Percentiles rank a stretch among this genome's conserved stretches.
Evolutionary conservation across 2,329 filamentous ascomycete species (phyloP).

Genomic region (Colletotrichum sp.): DNA sequence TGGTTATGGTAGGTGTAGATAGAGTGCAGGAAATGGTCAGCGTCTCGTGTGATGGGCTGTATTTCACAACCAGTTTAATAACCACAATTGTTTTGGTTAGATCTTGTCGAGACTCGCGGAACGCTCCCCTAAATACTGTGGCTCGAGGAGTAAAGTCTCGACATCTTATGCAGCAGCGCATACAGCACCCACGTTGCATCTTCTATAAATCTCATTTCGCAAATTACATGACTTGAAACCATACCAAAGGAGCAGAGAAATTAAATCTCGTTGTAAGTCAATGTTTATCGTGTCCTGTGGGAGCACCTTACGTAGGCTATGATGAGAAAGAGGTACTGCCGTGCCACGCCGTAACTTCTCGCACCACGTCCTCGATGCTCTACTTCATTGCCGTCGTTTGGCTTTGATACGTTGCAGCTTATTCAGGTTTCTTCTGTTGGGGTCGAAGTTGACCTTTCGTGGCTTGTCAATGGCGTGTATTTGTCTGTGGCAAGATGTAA

Average conservation of each 20-base stretch:
- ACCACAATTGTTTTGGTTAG: fast-evolving
- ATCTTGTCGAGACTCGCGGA: not conserved
- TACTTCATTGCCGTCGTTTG: fast-evolving
- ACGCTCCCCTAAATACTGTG: not conserved
- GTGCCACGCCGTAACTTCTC: not conserved
- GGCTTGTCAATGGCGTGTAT: fast-evolving
- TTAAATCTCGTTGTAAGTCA: no score
- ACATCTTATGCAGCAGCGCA: not conserved
- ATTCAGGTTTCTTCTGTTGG: fast-evolving
- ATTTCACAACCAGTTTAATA: fast-evolving
- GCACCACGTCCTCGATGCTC: fast-evolving
- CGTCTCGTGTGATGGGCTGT: fast-evolving
- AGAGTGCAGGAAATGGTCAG: not conserved
- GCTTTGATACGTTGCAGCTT: fast-evolving
- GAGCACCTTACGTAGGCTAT: fast-evolving
- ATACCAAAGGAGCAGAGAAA: fast-evolving
- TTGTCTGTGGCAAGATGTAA: not conserved
- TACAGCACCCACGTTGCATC: not conserved
- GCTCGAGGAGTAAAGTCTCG: not conserved
- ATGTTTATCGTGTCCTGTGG: no score
- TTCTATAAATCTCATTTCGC: not conserved
- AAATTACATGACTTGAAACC: not conserved
- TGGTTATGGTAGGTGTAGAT: not conserved
- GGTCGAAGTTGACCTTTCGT: not conserved
- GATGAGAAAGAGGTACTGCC: not conserved